Conservation (phyloP, 176 grass and related monocot genomes). For the Lolium perenne region DNA sequence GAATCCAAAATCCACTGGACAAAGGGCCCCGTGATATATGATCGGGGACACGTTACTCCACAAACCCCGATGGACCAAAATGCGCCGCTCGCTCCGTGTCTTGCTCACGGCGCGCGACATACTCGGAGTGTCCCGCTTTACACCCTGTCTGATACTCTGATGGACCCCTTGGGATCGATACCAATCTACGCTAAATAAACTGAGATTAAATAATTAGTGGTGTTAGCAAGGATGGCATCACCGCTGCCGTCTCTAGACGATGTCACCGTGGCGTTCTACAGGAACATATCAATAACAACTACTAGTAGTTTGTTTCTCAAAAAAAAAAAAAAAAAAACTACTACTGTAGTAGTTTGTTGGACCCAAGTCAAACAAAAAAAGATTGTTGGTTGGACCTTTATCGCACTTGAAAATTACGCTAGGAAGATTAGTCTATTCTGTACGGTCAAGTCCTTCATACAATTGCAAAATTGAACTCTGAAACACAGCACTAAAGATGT, state of each 20-base stretch:
- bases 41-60: background rate
- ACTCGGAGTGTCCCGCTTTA: constrained; percentile 37
- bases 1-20: background rate
- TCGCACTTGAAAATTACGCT: background rate
- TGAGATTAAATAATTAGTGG: background rate
- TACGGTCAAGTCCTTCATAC: background rate
- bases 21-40: background rate
- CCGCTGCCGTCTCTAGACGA: background rate
- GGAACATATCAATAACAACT: background rate
- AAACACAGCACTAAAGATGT: background rate
- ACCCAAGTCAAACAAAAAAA: too few species aligned
- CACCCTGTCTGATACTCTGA: constrained; percentile 1
- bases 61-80: background rate
- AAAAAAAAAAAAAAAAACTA: too few species aligned
- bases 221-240: constrained; percentile 18
- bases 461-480: background rate
- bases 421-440: background rate
- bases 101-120: constrained; percentile 1
- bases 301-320: too few species aligned
- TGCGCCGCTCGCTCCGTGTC: constrained; percentile 19
- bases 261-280: background rate
- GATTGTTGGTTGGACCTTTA: background rate
- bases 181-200: background rate
- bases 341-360: too few species aligned
- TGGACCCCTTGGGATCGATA: background rate